Evolutionary conservation across 169 alveolate genomes (phyloP), one percentile per base, ranked within the genome.

Genomic region (Plasmodium malariae): DNA sequence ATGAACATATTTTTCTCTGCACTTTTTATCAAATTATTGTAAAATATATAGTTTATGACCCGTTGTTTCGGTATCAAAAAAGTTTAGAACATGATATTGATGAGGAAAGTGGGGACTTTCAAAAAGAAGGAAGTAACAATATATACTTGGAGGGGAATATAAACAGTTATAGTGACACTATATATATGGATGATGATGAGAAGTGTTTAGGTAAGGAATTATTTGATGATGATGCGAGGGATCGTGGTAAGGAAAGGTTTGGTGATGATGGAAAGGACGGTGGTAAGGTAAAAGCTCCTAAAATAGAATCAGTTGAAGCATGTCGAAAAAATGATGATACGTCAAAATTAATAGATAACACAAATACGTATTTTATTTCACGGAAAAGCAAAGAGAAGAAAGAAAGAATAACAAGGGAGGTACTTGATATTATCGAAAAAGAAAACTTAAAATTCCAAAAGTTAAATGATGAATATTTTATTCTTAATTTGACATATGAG

Each of bases 401-500:
- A 40, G 57, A 49, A 40, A 40, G 63, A 72, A 40, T 72, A 37
- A 49, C 37, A 3, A 26, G 7, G 4, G 51, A 51, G 48, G 57
- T 68, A 45, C 9, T 36, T 45, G 54, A 78, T 5, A 45, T 62
- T 19, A 28, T 14, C n/a, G 30, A 1, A 40, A 51, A 68, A n/a
- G 37, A 78, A 36, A 78, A 62, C 63, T 6, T 78, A 14, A 36
- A 32, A 36, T 78, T 30, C 32, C 26, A 63, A 40, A 40, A 62
- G 43, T 24, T 78, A 78, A 55, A 37, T 78, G 69, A 63, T 55
- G 69, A 57, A 5, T 40, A 45, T 78, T 24, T 62, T 9, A 78
- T 78, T 36, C 76, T 62, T 7, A 67, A 63, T 55, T 62, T 65
- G 19, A 78, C 89, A 7, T 78, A 78, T 78, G 89, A 78, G 26